Evolutionary conservation across 106 monocot genomes (phyloP), one percentile per base, ranked within the genome.

Genomic region (Agapanthus africanus): DNA sequence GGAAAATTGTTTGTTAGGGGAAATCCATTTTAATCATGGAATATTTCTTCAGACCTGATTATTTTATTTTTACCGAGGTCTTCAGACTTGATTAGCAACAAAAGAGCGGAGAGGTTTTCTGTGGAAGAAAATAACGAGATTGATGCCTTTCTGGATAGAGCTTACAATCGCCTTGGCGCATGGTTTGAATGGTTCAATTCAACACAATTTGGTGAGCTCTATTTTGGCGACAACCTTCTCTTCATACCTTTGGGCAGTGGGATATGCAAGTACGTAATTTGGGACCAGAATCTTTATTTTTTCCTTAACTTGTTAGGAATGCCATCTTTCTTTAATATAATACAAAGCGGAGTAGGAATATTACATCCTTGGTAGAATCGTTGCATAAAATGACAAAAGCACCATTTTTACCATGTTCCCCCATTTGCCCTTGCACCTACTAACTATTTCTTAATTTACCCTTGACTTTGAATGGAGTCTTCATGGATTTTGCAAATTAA

Each of bases 141-240:
- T 40, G 78, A 85, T 50, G 23, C 69, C 19, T 95, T 95, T 62
- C 80, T 95, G 49, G 40, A 65, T 57, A 83, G 88, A 79, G 95
- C 95, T 78, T 88, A 86, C 44, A 46, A 70, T 34, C 88, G 95
- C 54, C 80, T 95, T 65, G 76, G 71, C 33, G 81, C 91, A 74
- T 95, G 95, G 95, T 86, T 86, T 73, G 81, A 86, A 54, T 95
- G 95, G 95, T 95, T 91, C 70, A 88, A 95, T 78, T 86, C 40
- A 5, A 91, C 91, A 60, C 95, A 95, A 68, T 84, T 82, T 49
- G 95, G 95, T 95, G 63, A 79, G 71, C 80, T 52, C 11, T 23
- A 35, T 32, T 35, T 41, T 36, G 57, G 7, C 21, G 40, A 21
- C 37, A 37, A 31, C 11, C 11, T 59, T 59, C 3, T 6, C 13